These are phyloP conservation scores for Acanthamoeba lenticulata DNA, from an alignment of 208 protist genomes.

Conservation along the genomic window DNA sequence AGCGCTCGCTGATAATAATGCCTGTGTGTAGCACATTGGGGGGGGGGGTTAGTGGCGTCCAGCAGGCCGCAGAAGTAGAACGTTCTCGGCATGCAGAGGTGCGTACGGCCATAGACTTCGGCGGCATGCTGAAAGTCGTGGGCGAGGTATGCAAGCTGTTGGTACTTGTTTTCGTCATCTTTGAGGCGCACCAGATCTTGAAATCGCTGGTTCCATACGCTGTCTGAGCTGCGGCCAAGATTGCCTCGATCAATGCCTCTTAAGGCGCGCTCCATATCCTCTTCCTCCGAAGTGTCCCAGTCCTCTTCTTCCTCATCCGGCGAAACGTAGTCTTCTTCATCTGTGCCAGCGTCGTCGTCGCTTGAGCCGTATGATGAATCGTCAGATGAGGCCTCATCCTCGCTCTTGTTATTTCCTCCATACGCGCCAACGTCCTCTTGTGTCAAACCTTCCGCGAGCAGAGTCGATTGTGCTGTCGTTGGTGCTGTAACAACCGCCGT, in stretches of 20 bases:
- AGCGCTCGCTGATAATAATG: conserved; percentile 78
- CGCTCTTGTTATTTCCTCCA: background rate
- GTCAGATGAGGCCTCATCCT: background rate
- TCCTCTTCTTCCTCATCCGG: background rate
- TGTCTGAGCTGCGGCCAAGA: background rate
- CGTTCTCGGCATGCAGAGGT: background rate
- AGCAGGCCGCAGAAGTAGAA: background rate
- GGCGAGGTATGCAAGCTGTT: conserved; percentile 56
- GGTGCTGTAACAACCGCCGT: too few species aligned
- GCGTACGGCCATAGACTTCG: conserved; percentile 71
- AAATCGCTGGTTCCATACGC: conserved; percentile 28
- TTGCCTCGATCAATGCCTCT: background rate
- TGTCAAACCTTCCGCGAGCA: too few species aligned
- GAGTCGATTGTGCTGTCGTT: too few species aligned
- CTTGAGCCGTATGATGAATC: background rate
- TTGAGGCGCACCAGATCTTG: background rate
- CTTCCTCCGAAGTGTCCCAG: background rate
- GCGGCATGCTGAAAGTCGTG: conserved; percentile 77
- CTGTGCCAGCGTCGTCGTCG: background rate
- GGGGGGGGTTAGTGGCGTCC: background rate
- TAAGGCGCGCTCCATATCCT: background rate
- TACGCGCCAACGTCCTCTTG: too few species aligned
- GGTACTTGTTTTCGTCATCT: conserved; percentile 42
- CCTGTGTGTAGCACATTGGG: background rate
- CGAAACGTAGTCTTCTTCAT: background rate